These are phyloP conservation scores for Cubamyces lactineus DNA, from an alignment of 768 basidiomycete genomes.

Conservation along the genomic window DNA sequence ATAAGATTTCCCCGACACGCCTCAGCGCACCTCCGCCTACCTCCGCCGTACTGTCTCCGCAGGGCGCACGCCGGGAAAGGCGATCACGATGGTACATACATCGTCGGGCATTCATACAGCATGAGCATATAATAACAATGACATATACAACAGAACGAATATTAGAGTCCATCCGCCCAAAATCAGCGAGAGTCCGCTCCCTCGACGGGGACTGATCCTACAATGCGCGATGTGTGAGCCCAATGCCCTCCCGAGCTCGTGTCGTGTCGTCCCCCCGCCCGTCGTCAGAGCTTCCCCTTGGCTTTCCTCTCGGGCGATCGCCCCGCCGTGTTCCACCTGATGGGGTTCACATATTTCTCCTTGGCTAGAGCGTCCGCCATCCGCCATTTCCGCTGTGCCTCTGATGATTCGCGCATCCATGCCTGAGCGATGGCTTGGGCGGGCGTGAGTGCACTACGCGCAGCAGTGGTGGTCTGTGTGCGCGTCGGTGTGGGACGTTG, in stretches of 20 bases:
- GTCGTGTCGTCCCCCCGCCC: conserved; percentile 7
- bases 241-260: conserved; percentile 20
- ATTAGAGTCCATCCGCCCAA: conserved; percentile 25
- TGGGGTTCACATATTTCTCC: conserved; percentile 47
- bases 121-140: conserved; percentile 16
- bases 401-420: conserved; percentile 64
- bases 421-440: conserved; percentile 69
- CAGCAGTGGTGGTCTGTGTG: conserved; percentile 21
- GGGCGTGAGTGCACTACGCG: conserved; percentile 43
- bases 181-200: conserved; percentile 22
- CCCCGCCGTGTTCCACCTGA: conserved; percentile 33
- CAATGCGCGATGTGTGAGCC: conserved; percentile 12
- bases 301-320: conserved; percentile 31
- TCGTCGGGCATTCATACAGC: conserved; percentile 3
- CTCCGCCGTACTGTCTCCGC: background rate
- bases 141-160: conserved; percentile 24
- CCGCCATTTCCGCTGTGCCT: conserved; percentile 64
- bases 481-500: conserved; percentile 26
- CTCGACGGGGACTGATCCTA: conserved; percentile 27
- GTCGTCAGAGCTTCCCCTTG: conserved; percentile 56
- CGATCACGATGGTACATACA: conserved; percentile 1
- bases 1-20: conserved; percentile 25
- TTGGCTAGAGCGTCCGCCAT: conserved; percentile 53
- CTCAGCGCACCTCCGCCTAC: conserved; percentile 2
- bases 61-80: background rate